Base-by-base conservation (phyloP, 768 basidiomycete genomes). In the Multifurca ochricompacta region DNA sequence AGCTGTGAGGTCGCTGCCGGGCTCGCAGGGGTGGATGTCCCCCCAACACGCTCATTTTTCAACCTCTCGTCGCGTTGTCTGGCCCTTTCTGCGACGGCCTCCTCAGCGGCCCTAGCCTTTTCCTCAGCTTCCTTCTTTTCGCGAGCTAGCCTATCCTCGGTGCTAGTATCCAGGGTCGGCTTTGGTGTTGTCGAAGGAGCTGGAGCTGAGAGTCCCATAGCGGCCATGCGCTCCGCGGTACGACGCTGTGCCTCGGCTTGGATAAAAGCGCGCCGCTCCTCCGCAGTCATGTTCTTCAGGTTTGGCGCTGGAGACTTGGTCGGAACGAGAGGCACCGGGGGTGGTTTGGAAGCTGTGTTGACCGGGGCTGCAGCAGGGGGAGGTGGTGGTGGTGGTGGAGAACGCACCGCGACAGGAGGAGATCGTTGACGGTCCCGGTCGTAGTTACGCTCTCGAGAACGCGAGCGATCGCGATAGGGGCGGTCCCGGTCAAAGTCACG, bases 111-210 rank as follows among this genome's bases (percentile, higher is more conserved):
- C 52, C 74, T 77, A 0, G 79, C 80, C 67, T 88, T 91, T 66
- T 91, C 88, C 59, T 92, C 93, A 0, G 94, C 94, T 65, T 96
- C 95, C 65, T 79, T 83, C 74, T 86, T 88, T 64, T 98, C 95
- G 62, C 82, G 76, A 34, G 80, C 83, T 5, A 98, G 76, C 9
- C 94, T 74, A 60, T 93, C 88, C 65, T 91, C 87, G 3, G 96
- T 91, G 48, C 75, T 78, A 6, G 79, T 83, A 67, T 96, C 94
- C 9, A 93, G 73, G 11, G 74, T 68, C 6, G 80, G 67, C 27
- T 78, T 69, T 13, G 77, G 61, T 0, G 74, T 69, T 6, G 74
- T 62, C 0, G 71, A 37, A 10, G 74, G 28, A 19, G 59, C 44
- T 21, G 42, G 66, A 1, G 78, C 67, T 13, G 76, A 75, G 16